Evolutionary conservation across 306 rosid species (phyloP), one percentile per base, ranked within the genome.

Genomic region (Gastrolobium villosum): DNA sequence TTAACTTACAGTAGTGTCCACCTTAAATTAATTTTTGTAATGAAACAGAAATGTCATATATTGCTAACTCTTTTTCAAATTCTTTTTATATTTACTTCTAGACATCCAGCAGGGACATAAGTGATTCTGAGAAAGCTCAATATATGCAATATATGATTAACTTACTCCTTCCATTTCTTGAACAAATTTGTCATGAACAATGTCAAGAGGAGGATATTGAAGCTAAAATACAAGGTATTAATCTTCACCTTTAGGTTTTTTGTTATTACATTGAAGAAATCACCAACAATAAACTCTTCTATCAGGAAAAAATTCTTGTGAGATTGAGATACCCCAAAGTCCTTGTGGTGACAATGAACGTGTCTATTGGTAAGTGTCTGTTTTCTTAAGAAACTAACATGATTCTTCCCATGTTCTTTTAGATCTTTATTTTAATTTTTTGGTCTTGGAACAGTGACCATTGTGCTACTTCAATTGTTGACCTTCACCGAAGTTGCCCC

Each of bases 381-480:
- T 71, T 61, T 39, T 20, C 57, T 79, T 32, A n/a, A 60, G 15
- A 49, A 7, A 32, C 57, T 55, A 37, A 32, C 40, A 14, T 28
- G 46, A 28, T 40, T 72, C 50, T 39, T 56, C 45, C 37, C 45
- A 40, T 52, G 13, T 15, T 71, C 46, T 64, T 49, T 50, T 41
- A 83, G 50, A 13, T 54, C 11, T 48, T 70, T 34, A 63, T 57
- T 26, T 44, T 55, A 54, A 34, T 31, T 55, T 46, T 46, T 50
- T 48, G 50, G 66, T 80, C 62, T 50, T 81, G 86, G 82, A 70
- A 75, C 75, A 89, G 93, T 76, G 61, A 89, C 70, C 89, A 82
- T 59, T 89, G 93, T 85, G 93, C 90, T 55, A 89, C 91, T 72
- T 89, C 93, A 79, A 89, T 89, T 49, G 63, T 85, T 54, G 93